Evolutionary conservation across 2,329 filamentous ascomycete species (phyloP), one percentile per base, ranked within the genome.

Genomic region (Exophiala sp.): DNA sequence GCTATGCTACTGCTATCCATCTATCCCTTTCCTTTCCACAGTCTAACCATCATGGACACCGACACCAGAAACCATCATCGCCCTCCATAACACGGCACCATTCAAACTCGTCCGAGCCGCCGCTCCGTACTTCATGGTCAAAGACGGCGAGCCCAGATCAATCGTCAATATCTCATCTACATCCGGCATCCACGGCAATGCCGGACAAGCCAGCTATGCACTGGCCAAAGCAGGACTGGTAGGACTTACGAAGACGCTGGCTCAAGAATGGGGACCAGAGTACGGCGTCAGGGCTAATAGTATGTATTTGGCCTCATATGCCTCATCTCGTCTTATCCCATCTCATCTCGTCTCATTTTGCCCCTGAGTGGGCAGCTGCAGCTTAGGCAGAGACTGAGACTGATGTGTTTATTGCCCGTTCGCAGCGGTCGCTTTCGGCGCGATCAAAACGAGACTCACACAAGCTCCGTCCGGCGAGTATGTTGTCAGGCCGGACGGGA

Each of bases 91-190:
- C 64, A 93, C 86, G 11, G 88, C 86, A 2, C 88, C 89, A 8
- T 95, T 95, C 75, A 84, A 83, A 66, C 82, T 95, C 45, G 73
- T 93, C 54, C 80, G 88, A 47, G 83, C 82, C 38, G 87, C 86
- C 1, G 85, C 87, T 0, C 86, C 87, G 21, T 94, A 86, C 70
- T 95, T 95, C 74, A 82, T 88, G 34, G 85, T 94, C 56, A 85
- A 82, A 58, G 88, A 95, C 67, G 82, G 85, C 62, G 85, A 85
- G 66, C 79, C 84, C 3, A 78, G 89, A 48, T 82, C 79, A 65
- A 81, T 95, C 60, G 78, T 95, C 70, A 93, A 91, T 68, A 87
- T 95, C 66, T 86, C 81, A 46, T 86, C 80, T 44, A 93, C 88
- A 1, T 86, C 80, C 22, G 88, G 88, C 45, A 73, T 93, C 13